Evolutionary conservation across 2,329 filamentous ascomycete species (phyloP).

Genomic region (Aspergillus novoparasiticus): DNA sequence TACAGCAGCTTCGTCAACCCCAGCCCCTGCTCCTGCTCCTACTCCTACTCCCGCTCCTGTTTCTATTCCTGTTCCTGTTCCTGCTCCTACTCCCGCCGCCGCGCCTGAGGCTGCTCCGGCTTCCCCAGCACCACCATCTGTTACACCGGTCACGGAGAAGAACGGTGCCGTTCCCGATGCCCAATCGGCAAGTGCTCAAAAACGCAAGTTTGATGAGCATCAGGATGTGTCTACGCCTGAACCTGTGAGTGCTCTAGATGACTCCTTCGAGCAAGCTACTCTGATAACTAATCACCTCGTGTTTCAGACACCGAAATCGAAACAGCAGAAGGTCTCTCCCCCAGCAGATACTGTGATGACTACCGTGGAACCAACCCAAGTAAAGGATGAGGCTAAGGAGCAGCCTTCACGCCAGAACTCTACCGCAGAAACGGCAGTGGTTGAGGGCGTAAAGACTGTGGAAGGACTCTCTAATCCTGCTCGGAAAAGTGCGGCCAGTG

Average conservation of each 20-base stretch:
- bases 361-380: conserved; percentile 28
- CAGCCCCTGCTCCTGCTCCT: conserved; percentile 17
- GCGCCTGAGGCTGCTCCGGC: conserved; percentile 22
- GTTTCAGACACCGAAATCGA: conserved; percentile 42
- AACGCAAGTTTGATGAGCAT: conserved; percentile 49
- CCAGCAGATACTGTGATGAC: conserved; percentile 24
- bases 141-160: conserved; percentile 30
- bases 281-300: conserved; percentile 35
- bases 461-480: conserved; percentile 61
- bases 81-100: conserved; percentile 25
- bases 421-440: conserved; percentile 33
- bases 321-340: conserved; percentile 44
- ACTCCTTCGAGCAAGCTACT: not conserved
- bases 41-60: conserved; percentile 25
- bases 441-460: conserved; percentile 38
- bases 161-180: conserved; percentile 28
- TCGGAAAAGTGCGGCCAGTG: conserved; percentile 70
- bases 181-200: conserved; percentile 38
- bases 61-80: conserved; percentile 19
- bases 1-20: conserved; percentile 1
- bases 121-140: conserved; percentile 19
- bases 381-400: conserved; percentile 36
- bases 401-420: conserved; percentile 32
- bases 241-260: conserved; percentile 29
- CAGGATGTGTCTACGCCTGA: conserved; percentile 32